Conservation (phyloP, 768 basidiomycete species). For the Erythrobasidium yunnanense region DNA sequence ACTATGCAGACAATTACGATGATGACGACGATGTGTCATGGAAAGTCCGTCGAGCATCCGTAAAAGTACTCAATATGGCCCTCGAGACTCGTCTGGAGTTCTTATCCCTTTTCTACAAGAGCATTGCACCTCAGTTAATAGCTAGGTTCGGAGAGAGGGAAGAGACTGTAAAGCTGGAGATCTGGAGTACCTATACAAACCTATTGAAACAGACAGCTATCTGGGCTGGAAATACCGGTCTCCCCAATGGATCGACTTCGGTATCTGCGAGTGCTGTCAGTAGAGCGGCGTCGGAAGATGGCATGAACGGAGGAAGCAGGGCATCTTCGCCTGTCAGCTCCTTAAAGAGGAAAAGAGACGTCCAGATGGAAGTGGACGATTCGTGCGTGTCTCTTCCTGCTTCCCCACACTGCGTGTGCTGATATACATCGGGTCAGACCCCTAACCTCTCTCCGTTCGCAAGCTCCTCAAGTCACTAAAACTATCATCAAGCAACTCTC, state of each 20-base stretch:
- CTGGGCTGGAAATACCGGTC: constrained; percentile 54
- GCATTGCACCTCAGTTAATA: constrained; percentile 76
- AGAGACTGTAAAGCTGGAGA: constrained; percentile 81
- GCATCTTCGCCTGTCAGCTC: not conserved
- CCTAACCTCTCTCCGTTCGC: constrained; percentile 57
- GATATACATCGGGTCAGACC: constrained; percentile 46
- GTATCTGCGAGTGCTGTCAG: constrained; percentile 33
- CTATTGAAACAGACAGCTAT: constrained; percentile 74
- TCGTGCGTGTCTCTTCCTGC: constrained; percentile 33
- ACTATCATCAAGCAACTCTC: constrained; percentile 75
- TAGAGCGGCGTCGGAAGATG: too few species aligned
- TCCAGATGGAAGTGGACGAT: constrained; percentile 43
- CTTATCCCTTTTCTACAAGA: constrained; percentile 63
- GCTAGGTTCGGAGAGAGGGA: constrained; percentile 89
- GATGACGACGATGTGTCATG: constrained; percentile 98
- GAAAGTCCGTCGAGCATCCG: constrained; percentile 87
- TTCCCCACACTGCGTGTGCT: not conserved
- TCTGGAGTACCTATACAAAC: constrained; percentile 73
- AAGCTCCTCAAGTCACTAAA: constrained; percentile 68
- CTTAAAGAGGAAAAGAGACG: constrained; percentile 46
- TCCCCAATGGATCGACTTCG: constrained; percentile 28
- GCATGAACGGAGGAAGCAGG: too few species aligned
- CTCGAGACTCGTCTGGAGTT: constrained; percentile 85
- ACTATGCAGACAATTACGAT: constrained; percentile 73
- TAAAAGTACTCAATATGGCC: constrained; percentile 73